These are phyloP conservation scores for Arthrocladium fulminans DNA, from an alignment of 2,329 filamentous ascomycete species.

Conservation along the genomic window DNA sequence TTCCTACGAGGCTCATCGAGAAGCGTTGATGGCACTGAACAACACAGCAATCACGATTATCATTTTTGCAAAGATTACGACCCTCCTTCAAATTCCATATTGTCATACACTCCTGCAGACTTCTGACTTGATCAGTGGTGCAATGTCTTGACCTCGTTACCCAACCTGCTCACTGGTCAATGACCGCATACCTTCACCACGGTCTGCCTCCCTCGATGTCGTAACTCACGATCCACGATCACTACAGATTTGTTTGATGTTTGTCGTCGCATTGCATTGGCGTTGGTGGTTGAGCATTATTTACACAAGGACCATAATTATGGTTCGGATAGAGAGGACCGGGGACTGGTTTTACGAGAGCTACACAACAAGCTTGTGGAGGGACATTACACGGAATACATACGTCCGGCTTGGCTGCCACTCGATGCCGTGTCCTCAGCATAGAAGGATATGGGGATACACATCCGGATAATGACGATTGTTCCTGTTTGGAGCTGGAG, in stretches of 20 bases:
- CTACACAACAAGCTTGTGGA: not conserved
- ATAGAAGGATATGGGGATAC: not conserved
- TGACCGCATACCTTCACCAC: not conserved
- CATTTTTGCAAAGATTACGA: too few relatives aligned
- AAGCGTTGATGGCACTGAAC: not conserved
- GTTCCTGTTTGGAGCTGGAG: too few relatives aligned
- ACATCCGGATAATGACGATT: not conserved
- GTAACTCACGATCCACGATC: conserved; percentile 8
- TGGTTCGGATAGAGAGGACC: conserved; percentile 1
- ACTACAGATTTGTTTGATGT: not conserved
- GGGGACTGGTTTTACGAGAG: not conserved
- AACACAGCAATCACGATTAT: not conserved
- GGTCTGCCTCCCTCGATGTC: not conserved
- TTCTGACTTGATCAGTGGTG: too few relatives aligned
- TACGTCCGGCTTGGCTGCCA: not conserved
- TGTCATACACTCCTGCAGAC: too few relatives aligned
- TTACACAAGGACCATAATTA: not conserved
- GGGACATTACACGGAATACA: not conserved
- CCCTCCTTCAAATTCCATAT: too few relatives aligned
- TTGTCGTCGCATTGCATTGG: conserved; percentile 5
- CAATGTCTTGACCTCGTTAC: not conserved
- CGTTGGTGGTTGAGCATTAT: not conserved
- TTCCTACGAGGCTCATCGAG: too few relatives aligned
- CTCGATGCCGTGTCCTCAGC: not conserved
- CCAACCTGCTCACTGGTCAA: not conserved